Conservation (phyloP, 106 monocot genomes). For the Allium sativum region DNA sequence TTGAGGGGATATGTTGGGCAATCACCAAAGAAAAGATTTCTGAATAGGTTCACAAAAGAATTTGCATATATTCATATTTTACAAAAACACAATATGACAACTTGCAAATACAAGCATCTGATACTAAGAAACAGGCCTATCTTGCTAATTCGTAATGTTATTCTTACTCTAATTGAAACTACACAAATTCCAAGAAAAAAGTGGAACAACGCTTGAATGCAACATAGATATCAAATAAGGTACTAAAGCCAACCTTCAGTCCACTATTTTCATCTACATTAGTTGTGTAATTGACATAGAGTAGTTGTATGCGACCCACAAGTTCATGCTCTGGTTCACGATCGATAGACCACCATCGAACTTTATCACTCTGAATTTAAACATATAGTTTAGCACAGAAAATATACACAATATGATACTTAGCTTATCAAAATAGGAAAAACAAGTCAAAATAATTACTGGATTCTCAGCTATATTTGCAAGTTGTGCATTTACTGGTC, state of each 20-base stretch:
- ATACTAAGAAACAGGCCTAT: too few species aligned
- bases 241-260: conserved; percentile 35
- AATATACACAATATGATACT: neutral
- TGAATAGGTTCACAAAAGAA: too few species aligned
- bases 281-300: conserved; percentile 62
- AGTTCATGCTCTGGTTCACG: conserved; percentile 89
- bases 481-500: conserved; percentile 74
- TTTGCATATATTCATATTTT: too few species aligned
- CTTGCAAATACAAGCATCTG: too few species aligned
- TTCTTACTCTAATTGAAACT: neutral
- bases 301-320: conserved; percentile 81
- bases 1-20: too few species aligned
- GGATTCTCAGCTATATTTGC: conserved; percentile 71
- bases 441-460: conserved; percentile 27
- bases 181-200: neutral
- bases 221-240: neutral
- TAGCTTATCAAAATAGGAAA: neutral
- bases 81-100: too few species aligned
- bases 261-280: conserved; percentile 52
- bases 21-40: too few species aligned
- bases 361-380: conserved; percentile 55
- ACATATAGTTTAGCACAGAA: neutral
- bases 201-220: neutral
- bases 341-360: conserved; percentile 87
- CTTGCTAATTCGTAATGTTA: neutral